Evolutionary conservation across 2,329 filamentous ascomycete genomes (phyloP).

Genomic region (Xylariomycetidae sp.): DNA sequence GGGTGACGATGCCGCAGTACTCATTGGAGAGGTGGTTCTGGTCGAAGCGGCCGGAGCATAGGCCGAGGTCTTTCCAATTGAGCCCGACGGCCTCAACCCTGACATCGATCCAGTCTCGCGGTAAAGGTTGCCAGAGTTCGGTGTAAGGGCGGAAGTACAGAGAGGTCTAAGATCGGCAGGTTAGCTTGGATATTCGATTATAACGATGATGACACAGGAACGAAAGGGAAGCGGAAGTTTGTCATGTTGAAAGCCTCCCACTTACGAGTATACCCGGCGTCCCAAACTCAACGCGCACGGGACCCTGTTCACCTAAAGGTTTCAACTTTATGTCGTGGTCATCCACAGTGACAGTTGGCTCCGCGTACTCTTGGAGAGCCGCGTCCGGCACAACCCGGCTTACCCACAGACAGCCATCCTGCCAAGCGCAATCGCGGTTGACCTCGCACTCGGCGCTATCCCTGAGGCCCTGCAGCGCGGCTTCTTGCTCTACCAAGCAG

Average conservation of each 20-base stretch:
- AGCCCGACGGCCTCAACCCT: conserved; percentile 23
- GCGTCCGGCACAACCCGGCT: conserved; percentile 22
- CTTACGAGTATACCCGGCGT: conserved; percentile 23
- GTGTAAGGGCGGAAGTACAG: conserved; percentile 21
- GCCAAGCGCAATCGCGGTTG: conserved; percentile 27
- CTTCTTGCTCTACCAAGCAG: conserved; percentile 11
- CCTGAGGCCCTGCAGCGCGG: conserved; percentile 5
- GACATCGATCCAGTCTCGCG: conserved; percentile 19
- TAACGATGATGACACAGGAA: too few relatives aligned
- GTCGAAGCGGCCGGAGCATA: conserved; percentile 17
- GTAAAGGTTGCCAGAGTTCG: conserved; percentile 13
- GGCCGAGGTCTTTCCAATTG: conserved; percentile 22
- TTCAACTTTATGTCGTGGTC: conserved; percentile 2
- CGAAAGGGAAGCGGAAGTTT: too few relatives aligned
- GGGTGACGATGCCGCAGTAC: conserved; percentile 10
- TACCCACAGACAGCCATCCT: conserved; percentile 24
- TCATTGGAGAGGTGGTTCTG: conserved; percentile 14
- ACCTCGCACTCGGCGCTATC: too few relatives aligned
- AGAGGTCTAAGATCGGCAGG: too few relatives aligned
- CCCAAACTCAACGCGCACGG: conserved; percentile 21
- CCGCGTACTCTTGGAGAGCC: conserved; percentile 10
- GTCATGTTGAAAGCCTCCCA: too few relatives aligned
- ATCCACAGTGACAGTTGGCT: conserved; percentile 4
- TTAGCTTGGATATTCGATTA: too few relatives aligned
- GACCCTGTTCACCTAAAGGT: conserved; percentile 11